A percentile compares a stretch with the other conserved stretches of the same genome.
Conservation (phyloP, 129 eudicot genomes). For the Tanacetum coccineum region DNA sequence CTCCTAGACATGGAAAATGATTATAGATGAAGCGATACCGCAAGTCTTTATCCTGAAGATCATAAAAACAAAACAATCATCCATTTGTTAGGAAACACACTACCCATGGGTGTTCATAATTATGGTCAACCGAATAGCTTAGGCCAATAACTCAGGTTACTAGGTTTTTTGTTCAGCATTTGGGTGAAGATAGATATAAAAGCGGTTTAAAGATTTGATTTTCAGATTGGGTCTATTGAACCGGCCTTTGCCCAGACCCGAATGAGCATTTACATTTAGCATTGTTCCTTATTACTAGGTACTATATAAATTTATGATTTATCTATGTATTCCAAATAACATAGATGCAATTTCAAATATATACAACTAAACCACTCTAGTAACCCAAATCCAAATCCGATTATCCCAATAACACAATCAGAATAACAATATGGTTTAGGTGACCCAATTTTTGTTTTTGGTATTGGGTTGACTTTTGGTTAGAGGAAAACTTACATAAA, state of each 20-base stretch:
- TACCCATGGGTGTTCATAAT: neutral
- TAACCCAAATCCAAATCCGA: neutral
- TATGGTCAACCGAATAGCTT: neutral
- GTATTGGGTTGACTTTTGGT: neutral
- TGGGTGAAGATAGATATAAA: neutral
- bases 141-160: neutral
- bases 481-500: neutral
- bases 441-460: neutral
- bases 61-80: constrained; percentile 21
- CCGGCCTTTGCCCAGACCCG: neutral
- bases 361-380: neutral
- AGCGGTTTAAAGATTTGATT: neutral
- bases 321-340: too few relatives aligned
- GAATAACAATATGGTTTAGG: neutral
- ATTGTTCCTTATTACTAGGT: neutral
- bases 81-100: constrained; percentile 5
- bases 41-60: constrained; percentile 78
- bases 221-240: neutral
- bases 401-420: neutral
- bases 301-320: too few relatives aligned
- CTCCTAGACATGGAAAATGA: constrained; percentile 79
- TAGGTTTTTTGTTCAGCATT: neutral
- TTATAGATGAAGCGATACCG: constrained; percentile 87
- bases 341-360: neutral
- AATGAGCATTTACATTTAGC: neutral